phyloP scores from a whole-genome alignment of 202 grass and related monocot species.

The Digitaria exilis region DNA sequence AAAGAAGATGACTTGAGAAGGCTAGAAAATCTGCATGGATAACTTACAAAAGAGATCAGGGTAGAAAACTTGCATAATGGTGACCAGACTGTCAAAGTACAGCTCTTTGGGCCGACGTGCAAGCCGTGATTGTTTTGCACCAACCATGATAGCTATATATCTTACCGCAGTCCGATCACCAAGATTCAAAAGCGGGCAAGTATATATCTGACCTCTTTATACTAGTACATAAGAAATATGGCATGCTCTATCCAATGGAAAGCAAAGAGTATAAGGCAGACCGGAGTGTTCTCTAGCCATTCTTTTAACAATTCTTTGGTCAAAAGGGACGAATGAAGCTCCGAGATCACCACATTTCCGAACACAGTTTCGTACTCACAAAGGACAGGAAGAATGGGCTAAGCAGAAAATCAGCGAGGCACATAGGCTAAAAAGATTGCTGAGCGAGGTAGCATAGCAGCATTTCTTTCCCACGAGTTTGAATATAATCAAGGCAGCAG shows the following conservation, averaged over 20 bases:
- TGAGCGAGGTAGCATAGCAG: neutral
- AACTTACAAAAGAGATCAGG: neutral
- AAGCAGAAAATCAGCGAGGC: neutral
- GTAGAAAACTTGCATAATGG: neutral
- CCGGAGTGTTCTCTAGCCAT: neutral
- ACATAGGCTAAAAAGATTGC: neutral
- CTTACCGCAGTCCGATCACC: neutral
- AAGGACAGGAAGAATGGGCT: neutral
- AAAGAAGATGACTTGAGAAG: neutral
- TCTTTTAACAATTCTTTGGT: neutral
- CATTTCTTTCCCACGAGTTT: neutral
- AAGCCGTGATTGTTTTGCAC: neutral
- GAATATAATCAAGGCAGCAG: neutral
- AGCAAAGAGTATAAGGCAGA: neutral
- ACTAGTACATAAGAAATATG: neutral
- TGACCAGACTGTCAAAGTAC: neutral
- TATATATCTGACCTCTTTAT: neutral
- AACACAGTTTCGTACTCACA: neutral
- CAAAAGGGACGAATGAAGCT: neutral
- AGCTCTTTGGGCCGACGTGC: neutral
- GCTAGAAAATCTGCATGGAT: neutral
- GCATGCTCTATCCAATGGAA: neutral
- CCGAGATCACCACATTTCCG: neutral
- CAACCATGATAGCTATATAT: neutral
- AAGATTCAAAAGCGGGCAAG: neutral